Base-by-base conservation (phyloP, 805 yeast species). In the Cyberlindnera subsufficiens region DNA sequence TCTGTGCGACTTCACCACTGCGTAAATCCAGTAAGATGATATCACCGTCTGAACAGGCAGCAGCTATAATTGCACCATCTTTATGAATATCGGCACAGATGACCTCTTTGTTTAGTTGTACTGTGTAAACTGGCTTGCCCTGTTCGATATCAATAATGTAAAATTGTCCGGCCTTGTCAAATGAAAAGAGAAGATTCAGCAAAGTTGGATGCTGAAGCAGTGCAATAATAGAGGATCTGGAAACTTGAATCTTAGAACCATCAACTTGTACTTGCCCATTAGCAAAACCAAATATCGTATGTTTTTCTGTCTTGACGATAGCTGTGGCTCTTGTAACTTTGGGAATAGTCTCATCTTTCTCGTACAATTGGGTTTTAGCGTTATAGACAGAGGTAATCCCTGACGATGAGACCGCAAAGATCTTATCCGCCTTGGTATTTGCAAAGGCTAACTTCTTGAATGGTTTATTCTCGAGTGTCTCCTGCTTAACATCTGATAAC, bases 41-140 rank as follows among this genome's bases (percentile, higher is more conserved):
- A 8, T 58, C 50, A 5, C 64, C 64, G 4, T 55, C 42, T 4
- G 30, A 35, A 3, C 51, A 51, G 5, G 71, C 70, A 18, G 64
- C 46, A 0, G 67, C 73, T 1, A 70, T 43, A n/a, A 74, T 54
- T 1, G 68, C 71, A 22, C 79, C 79, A 54, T 74, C 78, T 5
- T 65, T 65, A 48, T 73, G 78, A n/a, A 74, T 34, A 38, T 47
- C 47, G 30, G 51, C 42, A 40, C 45, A 4, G 30, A 42, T 15
- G 11, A 45, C 22, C 11, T 30, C 31, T 6, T 19, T 22, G 14
- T 49, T 44, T 19, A 50, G 32, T 14, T 37, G 22, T 16, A 35
- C 19, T 10, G 42, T 27, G 33, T 29, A 42, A 5, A 33, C 40
- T 5, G 37, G 36, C n/a, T 8, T 7, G 3, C 14, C 3, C 5